Evolutionary conservation across 2,329 filamentous ascomycete genomes (phyloP), one percentile per base, ranked within the genome.

Genomic region (Aspergillus pseudoglaucus): DNA sequence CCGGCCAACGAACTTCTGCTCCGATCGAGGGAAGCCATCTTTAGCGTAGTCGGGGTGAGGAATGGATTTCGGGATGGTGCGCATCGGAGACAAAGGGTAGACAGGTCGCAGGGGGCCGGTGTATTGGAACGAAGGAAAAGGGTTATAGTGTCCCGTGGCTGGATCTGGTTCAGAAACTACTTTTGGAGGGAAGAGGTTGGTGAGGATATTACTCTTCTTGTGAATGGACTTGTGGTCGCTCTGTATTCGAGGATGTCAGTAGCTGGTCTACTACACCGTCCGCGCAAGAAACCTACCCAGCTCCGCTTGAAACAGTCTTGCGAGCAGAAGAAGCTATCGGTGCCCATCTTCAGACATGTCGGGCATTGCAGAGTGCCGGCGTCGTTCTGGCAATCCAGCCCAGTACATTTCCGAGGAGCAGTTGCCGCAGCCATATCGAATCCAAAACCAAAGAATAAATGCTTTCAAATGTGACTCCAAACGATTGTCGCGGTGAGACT

Each of bases 291-390:
- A 59, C 59, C 81, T 83, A 97, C 93, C 93, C 93, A 98, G 76
- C 90, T 98, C 70, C 84, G 85, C 79, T 96, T 97, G 75, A 98
- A 98, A 77, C 93, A 98, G 60, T 97, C 93, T 70, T 98, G 93
- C 23, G 90, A 90, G 76, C 93, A 98, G 75, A 97, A 98, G 73
- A 84, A 96, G 74, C 89, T 95, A 63, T 93, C 88, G 65, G 90
- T 85, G 46, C 86, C 88, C 40, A 90, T 75, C 73, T 95, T 96
- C 62, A 96, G 78, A 68, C 93, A 98, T 44, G 88, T 97, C 47
- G 93, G 93, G 70, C 93, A 98, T 70, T 97, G 90, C 42, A 98
- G 75, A 46, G 84, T 77, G 51, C 88, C 85, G 48, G 90, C 90
- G 54, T 91, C 85, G 54, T 96, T 95, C 37, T 80, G 77, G 76